Evolutionary conservation across 2,329 filamentous ascomycete genomes (phyloP), one percentile per base, ranked within the genome.

Genomic region (Ceratocystis eucalypticola): DNA sequence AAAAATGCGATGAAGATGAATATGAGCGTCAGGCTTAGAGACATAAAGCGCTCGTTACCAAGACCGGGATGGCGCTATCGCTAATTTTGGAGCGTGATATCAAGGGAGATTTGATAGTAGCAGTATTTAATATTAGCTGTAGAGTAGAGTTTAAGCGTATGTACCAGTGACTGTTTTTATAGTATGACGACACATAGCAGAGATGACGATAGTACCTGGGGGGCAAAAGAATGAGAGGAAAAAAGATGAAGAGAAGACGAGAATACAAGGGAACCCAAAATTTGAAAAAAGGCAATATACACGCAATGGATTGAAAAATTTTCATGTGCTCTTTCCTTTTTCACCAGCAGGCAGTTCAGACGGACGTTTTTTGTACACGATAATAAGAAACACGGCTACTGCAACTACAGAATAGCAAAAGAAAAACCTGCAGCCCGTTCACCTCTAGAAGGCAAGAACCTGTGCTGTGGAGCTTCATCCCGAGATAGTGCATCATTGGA

Each of bases 111-210:
- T 59, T 30, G 28, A 59, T 17, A 37, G n/a, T 30, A 33, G 28
- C 2, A 57, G 25, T 28, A 33, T 28, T 5, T 15, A 22, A 57
- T 17, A 12, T 17, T 30, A 33, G 53, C 22, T 41, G 37, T 41
- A 41, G 8, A 41, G 37, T 41, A 41, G 8, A 41, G 37, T 41
- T 41, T 41, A 41, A 41, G 15, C 30, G 22, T 17, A 59, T 25
- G 48, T 53, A 25, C 48, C 15, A 17, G 17, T 33, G 17, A 50
- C 50, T 8, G 7, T 55, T 17, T 48, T 20, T 48, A 15, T 15
- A 25, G 20, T 50, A 50, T 59, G 53, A 59, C 53, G 53, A 59
- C 53, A 59, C 28, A 59, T 59, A 12, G 53, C 25, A 33, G 53
- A 59, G 15, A n/a, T n/a, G 28, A 37, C 17, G 53, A 59, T 59